Evolutionary conservation across 805 yeast genomes (phyloP).

Genomic region (Wickerhamomyces canadensis): DNA sequence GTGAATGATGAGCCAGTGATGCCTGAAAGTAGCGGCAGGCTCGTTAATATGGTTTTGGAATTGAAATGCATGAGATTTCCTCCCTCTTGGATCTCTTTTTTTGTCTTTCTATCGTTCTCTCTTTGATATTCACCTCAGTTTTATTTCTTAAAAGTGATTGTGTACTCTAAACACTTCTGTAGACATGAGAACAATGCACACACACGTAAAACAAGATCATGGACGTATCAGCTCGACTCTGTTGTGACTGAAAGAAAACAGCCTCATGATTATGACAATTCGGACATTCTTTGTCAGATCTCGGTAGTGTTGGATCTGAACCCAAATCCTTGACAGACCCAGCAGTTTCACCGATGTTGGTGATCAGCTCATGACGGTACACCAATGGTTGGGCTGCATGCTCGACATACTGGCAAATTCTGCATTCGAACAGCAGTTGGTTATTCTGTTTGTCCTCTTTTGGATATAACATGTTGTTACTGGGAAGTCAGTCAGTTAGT

Average conservation of each 20-base stretch:
- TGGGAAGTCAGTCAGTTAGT: constrained; percentile 6
- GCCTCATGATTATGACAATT: constrained; percentile 82
- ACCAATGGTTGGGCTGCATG: constrained; percentile 84
- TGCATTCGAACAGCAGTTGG: constrained; percentile 79
- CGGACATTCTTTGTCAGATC: constrained; percentile 92
- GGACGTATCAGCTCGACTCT: constrained; percentile 88
- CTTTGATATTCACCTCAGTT: not conserved
- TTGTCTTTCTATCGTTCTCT: not conserved
- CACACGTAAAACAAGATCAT: constrained; percentile 95
- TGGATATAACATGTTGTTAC: constrained; percentile 98
- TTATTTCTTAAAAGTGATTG: too few species aligned
- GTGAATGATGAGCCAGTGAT: too few species aligned
- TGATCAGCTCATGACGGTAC: constrained; percentile 85
- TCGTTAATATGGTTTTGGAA: not conserved
- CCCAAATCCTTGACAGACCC: constrained; percentile 97
- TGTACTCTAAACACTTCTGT: constrained; percentile 26
- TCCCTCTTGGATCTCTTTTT: not conserved
- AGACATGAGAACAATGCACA: constrained; percentile 73
- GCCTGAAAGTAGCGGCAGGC: not conserved
- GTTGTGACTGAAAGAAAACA: constrained; percentile 96
- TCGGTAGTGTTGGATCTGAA: constrained; percentile 94
- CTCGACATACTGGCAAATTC: constrained; percentile 92
- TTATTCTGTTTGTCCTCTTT: constrained; percentile 79
- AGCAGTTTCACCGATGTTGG: constrained; percentile 90
- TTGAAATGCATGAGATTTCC: not conserved